Conservation (phyloP, 1,284 basidiomycete species). For the Ganoderma sp. region DNA sequence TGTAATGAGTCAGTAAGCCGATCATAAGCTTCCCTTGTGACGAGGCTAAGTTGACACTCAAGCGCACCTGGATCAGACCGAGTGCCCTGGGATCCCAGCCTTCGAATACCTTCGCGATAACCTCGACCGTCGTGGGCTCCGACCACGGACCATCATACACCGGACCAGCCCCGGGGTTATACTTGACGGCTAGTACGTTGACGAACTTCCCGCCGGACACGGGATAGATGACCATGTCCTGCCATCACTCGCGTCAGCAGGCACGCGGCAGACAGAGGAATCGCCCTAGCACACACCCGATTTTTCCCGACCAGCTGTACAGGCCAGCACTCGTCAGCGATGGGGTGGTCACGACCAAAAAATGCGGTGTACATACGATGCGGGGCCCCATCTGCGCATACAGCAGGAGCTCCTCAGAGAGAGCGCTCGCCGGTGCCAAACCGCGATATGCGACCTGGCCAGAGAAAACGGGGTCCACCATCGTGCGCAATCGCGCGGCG, state of each 20-base stretch:
- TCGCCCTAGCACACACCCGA: neutral
- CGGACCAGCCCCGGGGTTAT: constrained; percentile 26
- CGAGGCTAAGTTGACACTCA: neutral
- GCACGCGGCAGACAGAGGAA: neutral
- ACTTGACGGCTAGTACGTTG: constrained; percentile 36
- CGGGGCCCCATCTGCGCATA: neutral
- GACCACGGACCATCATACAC: constrained; percentile 36
- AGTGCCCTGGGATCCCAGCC: constrained; percentile 38
- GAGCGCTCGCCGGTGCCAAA: constrained; percentile 1
- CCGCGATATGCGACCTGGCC: constrained; percentile 12
- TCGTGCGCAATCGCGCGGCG: neutral
- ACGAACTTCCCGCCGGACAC: constrained; percentile 20
- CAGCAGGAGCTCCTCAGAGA: constrained; percentile 2
- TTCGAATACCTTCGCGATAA: constrained; percentile 27
- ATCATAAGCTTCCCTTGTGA: constrained; percentile 3
- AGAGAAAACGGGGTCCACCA: constrained; percentile 10
- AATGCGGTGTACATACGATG: neutral
- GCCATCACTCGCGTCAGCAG: neutral
- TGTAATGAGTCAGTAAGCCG: neutral
- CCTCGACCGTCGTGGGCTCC: constrained; percentile 26
- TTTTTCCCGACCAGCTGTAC: constrained; percentile 14
- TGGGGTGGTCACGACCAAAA: no score
- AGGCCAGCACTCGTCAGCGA: neutral
- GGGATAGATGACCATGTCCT: constrained; percentile 19
- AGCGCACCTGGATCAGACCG: constrained; percentile 29